Evolutionary conservation across 2,329 filamentous ascomycete genomes (phyloP).

Genomic region (Fusarium sambucinum): DNA sequence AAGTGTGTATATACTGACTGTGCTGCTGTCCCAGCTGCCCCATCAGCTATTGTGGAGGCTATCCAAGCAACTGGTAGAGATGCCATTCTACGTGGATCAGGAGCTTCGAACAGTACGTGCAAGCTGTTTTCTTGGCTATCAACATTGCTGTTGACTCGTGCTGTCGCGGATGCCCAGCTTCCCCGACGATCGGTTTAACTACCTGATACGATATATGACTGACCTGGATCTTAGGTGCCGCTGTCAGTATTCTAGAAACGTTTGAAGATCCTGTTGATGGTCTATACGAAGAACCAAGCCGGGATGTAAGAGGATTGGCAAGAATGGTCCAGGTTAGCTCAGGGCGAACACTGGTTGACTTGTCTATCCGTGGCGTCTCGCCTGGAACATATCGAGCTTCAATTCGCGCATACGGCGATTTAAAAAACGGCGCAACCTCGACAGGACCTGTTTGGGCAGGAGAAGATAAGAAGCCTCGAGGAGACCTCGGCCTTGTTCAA

Average conservation of each 20-base stretch:
- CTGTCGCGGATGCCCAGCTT: not conserved
- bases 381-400: conserved; percentile 87
- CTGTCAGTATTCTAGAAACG: conserved; percentile 96
- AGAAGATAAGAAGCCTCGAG: conserved; percentile 60
- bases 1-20: conserved; percentile 25
- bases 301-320: conserved; percentile 84
- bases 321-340: conserved; percentile 93
- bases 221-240: conserved; percentile 68
- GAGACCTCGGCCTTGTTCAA: conserved; percentile 77
- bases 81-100: conserved; percentile 92
- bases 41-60: conserved; percentile 87
- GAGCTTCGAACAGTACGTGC: conserved; percentile 81
- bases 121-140: conserved; percentile 16
- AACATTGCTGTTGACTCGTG: not conserved
- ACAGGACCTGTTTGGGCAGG: conserved; percentile 85
- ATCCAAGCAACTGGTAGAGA: conserved; percentile 92
- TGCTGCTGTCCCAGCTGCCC: conserved; percentile 69
- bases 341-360: conserved; percentile 83
- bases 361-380: conserved; percentile 84
- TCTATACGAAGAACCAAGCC: conserved; percentile 54
- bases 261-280: conserved; percentile 69
- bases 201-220: conserved; percentile 8
- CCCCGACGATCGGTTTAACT: not conserved
- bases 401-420: conserved; percentile 87
- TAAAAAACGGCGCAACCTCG: conserved; percentile 84